phyloP scores from a whole-genome alignment of 768 basidiomycete genomes.

The Arthromyces matolae region DNA sequence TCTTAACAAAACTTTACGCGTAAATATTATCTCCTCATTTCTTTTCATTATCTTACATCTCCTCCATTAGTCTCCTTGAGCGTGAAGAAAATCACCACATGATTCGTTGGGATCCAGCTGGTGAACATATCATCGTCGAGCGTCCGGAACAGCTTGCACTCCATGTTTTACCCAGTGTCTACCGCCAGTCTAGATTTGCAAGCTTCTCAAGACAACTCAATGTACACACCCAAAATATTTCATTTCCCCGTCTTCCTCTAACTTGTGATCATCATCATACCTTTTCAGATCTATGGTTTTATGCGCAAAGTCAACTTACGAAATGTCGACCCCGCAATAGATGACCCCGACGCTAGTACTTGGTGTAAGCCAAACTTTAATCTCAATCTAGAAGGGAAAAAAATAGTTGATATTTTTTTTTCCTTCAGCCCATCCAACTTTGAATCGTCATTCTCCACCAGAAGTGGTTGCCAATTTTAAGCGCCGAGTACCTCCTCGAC shows the following conservation, averaged over 20 bases:
- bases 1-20: slow-evolving; percentile 96
- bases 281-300: slow-evolving; percentile 88
- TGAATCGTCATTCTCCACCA: slow-evolving; percentile 85
- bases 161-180: slow-evolving; percentile 90
- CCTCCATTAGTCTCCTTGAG: slow-evolving; percentile 66
- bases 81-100: slow-evolving; percentile 93
- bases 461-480: slow-evolving; percentile 94
- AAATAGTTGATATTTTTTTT: slow-evolving; percentile 2
- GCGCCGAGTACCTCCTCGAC: slow-evolving; percentile 89
- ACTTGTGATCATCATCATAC: slow-evolving; percentile 13
- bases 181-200: slow-evolving; percentile 94
- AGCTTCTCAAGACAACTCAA: slow-evolving; percentile 98
- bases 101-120: slow-evolving; percentile 94
- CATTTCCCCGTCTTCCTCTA: too few species aligned
- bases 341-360: slow-evolving; percentile 93
- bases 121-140: slow-evolving; percentile 94
- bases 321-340: slow-evolving; percentile 91
- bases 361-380: too few species aligned
- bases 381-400: too few species aligned
- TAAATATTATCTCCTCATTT: slow-evolving; percentile 37
- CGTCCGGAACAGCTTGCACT: slow-evolving; percentile 90
- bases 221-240: slow-evolving; percentile 43
- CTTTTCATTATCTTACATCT: slow-evolving; percentile 14
- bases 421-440: slow-evolving; percentile 76
- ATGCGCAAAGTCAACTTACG: slow-evolving; percentile 97